A percentile compares a stretch with the other conserved stretches of the same genome.
These are phyloP conservation scores for Crithidia sp. DNA, from an alignment of 208 protist genomes.

Conservation along the genomic window DNA sequence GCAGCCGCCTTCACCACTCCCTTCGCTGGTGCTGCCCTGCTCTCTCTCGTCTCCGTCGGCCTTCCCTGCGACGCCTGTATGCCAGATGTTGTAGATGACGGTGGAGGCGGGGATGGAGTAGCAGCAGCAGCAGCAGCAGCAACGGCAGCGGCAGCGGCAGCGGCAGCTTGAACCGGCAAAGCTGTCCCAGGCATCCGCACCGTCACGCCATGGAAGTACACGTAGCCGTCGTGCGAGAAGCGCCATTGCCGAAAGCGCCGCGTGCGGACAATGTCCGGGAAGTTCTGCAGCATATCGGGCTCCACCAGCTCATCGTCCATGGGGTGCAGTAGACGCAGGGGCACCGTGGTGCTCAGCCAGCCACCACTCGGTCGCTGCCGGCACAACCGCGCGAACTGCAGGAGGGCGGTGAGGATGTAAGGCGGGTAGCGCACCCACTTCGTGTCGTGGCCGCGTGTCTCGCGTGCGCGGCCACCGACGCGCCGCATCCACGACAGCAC, in stretches of 20 bases:
- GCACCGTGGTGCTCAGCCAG: slow-evolving; percentile 10
- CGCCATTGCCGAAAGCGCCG: slow-evolving; percentile 53
- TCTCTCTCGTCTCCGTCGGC: too few species aligned
- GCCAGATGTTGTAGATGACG: too few species aligned
- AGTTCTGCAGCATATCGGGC: slow-evolving; percentile 27
- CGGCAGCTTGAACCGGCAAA: neutral
- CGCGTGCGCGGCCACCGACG: slow-evolving; percentile 44
- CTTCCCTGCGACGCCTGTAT: too few species aligned
- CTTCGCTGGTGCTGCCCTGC: too few species aligned
- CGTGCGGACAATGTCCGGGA: slow-evolving; percentile 32
- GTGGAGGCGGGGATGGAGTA: too few species aligned
- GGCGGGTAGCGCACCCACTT: slow-evolving; percentile 52
- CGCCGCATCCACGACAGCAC: slow-evolving; percentile 61
- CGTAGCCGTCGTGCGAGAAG: slow-evolving; percentile 53
- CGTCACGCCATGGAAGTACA: slow-evolving; percentile 64
- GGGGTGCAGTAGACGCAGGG: slow-evolving; percentile 10
- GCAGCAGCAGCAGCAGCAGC: neutral
- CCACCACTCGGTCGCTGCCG: slow-evolving; percentile 12
- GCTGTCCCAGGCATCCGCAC: slow-evolving; percentile 34
- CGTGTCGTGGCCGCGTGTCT: slow-evolving; percentile 38
- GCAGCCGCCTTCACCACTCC: too few species aligned
- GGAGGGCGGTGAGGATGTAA: slow-evolving; percentile 7
- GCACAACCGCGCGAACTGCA: slow-evolving; percentile 20
- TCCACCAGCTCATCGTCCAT: slow-evolving; percentile 29
- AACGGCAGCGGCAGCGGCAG: neutral